These are phyloP conservation scores for Blastobotrys indianensis DNA, from an alignment of 1,139 yeast genomes.

Conservation along the genomic window DNA sequence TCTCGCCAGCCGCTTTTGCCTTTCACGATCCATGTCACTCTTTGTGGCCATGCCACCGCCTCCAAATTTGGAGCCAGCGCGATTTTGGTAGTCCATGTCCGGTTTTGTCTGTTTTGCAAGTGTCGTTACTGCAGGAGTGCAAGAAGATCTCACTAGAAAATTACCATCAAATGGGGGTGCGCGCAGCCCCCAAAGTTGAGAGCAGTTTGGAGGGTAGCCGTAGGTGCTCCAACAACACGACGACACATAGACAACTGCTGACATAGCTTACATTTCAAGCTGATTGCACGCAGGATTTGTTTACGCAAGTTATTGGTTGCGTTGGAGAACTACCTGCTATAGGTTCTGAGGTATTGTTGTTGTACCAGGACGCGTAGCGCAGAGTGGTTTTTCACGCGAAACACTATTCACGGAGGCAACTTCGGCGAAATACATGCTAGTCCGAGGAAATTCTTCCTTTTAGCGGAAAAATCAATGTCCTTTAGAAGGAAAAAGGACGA, in stretches of 20 bases:
- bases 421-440: not conserved
- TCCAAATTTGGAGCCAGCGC: slow-evolving; percentile 48
- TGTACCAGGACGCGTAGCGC: too few relatives aligned
- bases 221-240: not conserved
- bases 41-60: slow-evolving; percentile 72
- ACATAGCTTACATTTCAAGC: not conserved
- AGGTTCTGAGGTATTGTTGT: too few relatives aligned
- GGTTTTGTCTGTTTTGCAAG: too few relatives aligned
- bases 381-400: too few relatives aligned
- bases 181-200: too few relatives aligned
- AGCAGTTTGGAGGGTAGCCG: too few relatives aligned
- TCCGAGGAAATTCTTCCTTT: not conserved
- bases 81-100: slow-evolving; percentile 50
- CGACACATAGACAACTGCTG: not conserved
- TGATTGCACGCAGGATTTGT: too few relatives aligned
- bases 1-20: slow-evolving; percentile 58
- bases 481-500: not conserved
- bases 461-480: not conserved
- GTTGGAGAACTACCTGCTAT: too few relatives aligned
- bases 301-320: too few relatives aligned
- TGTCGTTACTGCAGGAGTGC: not conserved
- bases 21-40: slow-evolving; percentile 59
- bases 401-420: not conserved
- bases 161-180: not conserved
- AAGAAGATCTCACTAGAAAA: not conserved